Percentiles rank a stretch among this genome's conserved stretches.
phyloP scores from a whole-genome alignment of 2,329 filamentous ascomycete genomes.

The Aspergillus awamori region DNA sequence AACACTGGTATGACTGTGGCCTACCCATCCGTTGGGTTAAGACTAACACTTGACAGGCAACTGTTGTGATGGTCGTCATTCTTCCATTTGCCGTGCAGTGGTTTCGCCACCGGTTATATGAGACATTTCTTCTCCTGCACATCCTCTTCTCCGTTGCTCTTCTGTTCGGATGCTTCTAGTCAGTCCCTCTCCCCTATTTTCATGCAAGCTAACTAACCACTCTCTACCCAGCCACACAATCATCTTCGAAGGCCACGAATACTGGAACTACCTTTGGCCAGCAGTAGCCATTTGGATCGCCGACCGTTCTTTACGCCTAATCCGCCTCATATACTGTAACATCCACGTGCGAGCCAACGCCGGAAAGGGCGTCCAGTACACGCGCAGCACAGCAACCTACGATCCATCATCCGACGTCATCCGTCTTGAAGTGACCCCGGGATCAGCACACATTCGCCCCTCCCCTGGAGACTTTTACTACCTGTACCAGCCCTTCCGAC shows the following conservation, averaged over 20 bases:
- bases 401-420: constrained; percentile 50
- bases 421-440: constrained; percentile 49
- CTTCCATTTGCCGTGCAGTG: constrained; percentile 51
- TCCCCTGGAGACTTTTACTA: constrained; percentile 55
- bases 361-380: constrained; percentile 28
- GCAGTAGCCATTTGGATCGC: constrained; percentile 53
- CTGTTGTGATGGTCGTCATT: constrained; percentile 45
- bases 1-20: constrained; percentile 25
- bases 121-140: constrained; percentile 47
- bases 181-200: constrained; percentile 18
- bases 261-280: constrained; percentile 56
- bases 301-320: constrained; percentile 50
- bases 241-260: constrained; percentile 51
- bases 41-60: constrained; percentile 28
- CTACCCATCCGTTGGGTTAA: background rate
- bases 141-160: constrained; percentile 43
- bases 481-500: constrained; percentile 50
- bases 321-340: constrained; percentile 50
- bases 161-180: constrained; percentile 54
- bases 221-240: constrained; percentile 45
- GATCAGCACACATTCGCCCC: constrained; percentile 35
- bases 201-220: background rate
- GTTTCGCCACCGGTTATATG: constrained; percentile 49
- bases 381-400: constrained; percentile 48
- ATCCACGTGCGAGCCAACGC: constrained; percentile 35